Evolutionary conservation across 2,329 filamentous ascomycete genomes (phyloP), one percentile per base, ranked within the genome.

Genomic region (Aspergillus sp.): DNA sequence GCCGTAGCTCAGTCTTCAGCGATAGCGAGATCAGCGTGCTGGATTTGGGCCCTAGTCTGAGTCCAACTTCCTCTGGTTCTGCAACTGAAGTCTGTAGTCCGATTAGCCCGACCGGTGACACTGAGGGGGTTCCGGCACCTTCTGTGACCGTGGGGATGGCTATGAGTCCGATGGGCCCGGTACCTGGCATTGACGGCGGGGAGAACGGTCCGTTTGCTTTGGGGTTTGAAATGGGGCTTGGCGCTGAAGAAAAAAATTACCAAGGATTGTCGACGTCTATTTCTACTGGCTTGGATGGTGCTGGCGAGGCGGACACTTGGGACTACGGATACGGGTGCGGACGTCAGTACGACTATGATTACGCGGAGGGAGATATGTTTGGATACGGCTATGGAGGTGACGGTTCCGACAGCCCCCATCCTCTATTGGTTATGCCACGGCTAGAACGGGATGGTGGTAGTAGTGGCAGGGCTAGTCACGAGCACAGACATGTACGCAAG

Each of bases 11-110:
- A 20, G 38, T 49, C 7, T 45, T 50, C 6, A 58, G 53, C 30
- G 58, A 63, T 13, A 60, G 55, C 20, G 59, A 62, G 4, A 61
- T 63, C 48, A 61, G 58, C 23, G 33, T 53, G 4, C 51, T 64
- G 2, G 61, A 63, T 43, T 45, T 64, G 1, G 59, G 60, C 1
- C 57, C 59, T 0, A 52, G 53, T 30, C 23, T 58, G 1, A 6
- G 37, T 41, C 15, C 39, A 1, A 22, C 17, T 25, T 12, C 4
- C 3, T 7, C n/a, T 37, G 33, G 7, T 39, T 12, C 15, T 22
- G 15, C 37, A 7, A n/a, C 33, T 17, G 33, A 19, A n/a, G n/a
- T 19, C 17, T n/a, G 33, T 10, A 30, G 25, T 30, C 25, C 25
- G 25, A 30, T 12, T 30, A 30, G 25, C 4, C 25, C 25, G 4